Evolutionary conservation across 2,329 filamentous ascomycete genomes (phyloP).

Genomic region (Cladobotryum mycophilum): DNA sequence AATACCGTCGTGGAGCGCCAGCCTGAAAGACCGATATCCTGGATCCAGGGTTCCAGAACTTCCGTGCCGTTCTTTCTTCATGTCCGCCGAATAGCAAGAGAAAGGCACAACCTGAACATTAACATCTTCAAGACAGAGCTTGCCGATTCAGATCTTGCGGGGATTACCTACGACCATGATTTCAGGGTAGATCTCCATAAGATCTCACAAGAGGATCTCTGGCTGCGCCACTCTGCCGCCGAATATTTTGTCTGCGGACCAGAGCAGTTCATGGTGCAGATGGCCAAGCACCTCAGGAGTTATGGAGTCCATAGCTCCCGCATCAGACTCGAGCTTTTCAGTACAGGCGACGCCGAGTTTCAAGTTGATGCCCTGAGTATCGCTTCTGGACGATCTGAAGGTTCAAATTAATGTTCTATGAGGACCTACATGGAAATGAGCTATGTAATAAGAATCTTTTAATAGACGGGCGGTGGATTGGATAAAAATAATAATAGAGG

Average conservation of each 20-base stretch:
- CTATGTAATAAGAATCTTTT: no score
- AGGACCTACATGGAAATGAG: no score
- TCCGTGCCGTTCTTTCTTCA: conserved; percentile 49
- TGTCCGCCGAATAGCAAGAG: conserved; percentile 37
- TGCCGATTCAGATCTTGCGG: conserved; percentile 38
- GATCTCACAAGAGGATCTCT: conserved; percentile 39
- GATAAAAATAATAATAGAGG: no score
- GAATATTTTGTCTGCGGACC: conserved; percentile 52
- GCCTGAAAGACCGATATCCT: conserved; percentile 45
- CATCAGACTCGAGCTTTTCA: conserved; percentile 42
- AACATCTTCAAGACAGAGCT: conserved; percentile 46
- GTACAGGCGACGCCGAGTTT: conserved; percentile 38
- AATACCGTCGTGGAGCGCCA: conserved; percentile 44
- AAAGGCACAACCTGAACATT: conserved; percentile 29
- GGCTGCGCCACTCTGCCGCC: conserved; percentile 37
- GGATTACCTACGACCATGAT: conserved; percentile 39
- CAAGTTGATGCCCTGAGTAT: conserved; percentile 26
- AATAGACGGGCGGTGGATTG: no score
- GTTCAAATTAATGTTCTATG: no score
- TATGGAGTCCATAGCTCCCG: conserved; percentile 33
- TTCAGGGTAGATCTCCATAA: conserved; percentile 39
- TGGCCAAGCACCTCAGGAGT: conserved; percentile 36
- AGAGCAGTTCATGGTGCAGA: conserved; percentile 49
- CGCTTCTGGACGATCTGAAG: conserved; percentile 6
- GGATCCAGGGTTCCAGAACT: conserved; percentile 52